phyloP scores from a whole-genome alignment of 345 rosid species.

The Rhizophora apiculata region DNA sequence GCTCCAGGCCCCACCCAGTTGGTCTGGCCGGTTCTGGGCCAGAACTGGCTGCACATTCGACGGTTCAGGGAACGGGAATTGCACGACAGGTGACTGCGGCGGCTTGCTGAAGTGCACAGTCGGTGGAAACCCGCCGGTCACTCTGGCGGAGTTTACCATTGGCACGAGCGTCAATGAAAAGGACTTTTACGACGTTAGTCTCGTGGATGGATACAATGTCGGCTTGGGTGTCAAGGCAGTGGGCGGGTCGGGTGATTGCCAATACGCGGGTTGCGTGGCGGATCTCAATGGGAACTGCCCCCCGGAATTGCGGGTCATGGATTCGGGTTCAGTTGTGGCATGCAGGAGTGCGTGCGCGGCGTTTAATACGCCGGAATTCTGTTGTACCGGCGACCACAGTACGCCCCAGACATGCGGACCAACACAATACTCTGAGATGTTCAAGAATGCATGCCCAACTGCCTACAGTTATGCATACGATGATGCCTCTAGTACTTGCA shows the following conservation, averaged over 20 bases:
- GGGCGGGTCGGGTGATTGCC: slow-evolving; percentile 70
- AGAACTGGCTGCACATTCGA: slow-evolving; percentile 83
- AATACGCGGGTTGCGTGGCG: slow-evolving; percentile 66
- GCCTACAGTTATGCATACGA: slow-evolving; percentile 96
- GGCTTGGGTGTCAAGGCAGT: slow-evolving; percentile 58
- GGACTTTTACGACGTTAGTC: slow-evolving; percentile 91
- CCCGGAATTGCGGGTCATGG: slow-evolving; percentile 45
- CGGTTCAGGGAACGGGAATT: slow-evolving; percentile 56
- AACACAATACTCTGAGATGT: slow-evolving; percentile 65
- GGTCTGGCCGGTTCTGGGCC: slow-evolving; percentile 93
- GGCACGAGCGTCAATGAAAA: slow-evolving; percentile 36
- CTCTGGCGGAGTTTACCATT: slow-evolving; percentile 71
- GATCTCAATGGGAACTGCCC: slow-evolving; percentile 78
- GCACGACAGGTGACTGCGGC: slow-evolving; percentile 82
- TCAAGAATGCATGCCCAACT: slow-evolving; percentile 78
- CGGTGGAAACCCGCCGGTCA: slow-evolving; percentile 73
- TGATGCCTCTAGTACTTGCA: slow-evolving; percentile 75
- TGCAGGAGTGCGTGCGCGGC: slow-evolving; percentile 87
- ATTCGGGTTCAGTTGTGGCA: slow-evolving; percentile 55
- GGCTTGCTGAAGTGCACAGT: slow-evolving; percentile 58
- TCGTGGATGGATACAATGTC: slow-evolving; percentile 93
- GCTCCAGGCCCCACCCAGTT: slow-evolving; percentile 60
- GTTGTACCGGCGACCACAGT: slow-evolving; percentile 70
- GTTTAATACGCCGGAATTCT: slow-evolving; percentile 67
- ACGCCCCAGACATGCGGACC: slow-evolving; percentile 81